Evolutionary conservation across 2,329 filamentous ascomycete genomes (phyloP), one percentile per base, ranked within the genome.

Genomic region (Leptographium lundbergii): DNA sequence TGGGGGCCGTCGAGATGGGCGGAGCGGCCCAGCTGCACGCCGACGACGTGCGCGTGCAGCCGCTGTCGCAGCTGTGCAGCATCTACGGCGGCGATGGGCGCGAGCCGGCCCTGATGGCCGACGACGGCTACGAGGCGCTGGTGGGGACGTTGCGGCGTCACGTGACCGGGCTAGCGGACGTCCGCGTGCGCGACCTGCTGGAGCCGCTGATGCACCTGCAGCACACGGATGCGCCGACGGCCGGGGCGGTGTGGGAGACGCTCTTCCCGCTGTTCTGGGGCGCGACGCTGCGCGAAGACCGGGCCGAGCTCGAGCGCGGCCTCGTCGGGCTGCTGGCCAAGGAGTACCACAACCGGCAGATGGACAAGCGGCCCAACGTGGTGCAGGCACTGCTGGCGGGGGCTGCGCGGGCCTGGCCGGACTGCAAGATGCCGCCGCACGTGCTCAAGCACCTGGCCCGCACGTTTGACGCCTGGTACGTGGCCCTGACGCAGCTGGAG

Each of bases 401-500:
- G 48, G 87, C 89, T 42, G 89, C 91, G 17, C 88, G 87, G 67
- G 86, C 91, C 2, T 88, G 81, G 74, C 92, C 94, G 0, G 82
- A 89, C 25, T 95, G 94, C 73, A 95, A 94, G 72, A 85, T 99
- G 56, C 94, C 94, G 7, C 90, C 94, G 0, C 94, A 99, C 68
- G 90, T 97, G 45, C 84, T 99, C 74, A 99, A 99, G 69, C 97
- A 91, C 66, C 81, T 95, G 59, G 92, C 91, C 24, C 89, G 89
- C 70, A 96, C 90, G 0, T 99, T 95, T 69, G 91, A 96, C 71
- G 89, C 87, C 0, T 99, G 94, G 95, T 99, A 99, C 69, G 91
- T 90, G n/a, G 89, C 89, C 17, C 81, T 95, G 25, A 85, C 87
- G 17, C 91, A 94, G 66, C 83, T 99, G 62, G 94, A 99, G 71